phyloP scores from a whole-genome alignment of 1,284 basidiomycete genomes.

The Fistulina hepatica region DNA sequence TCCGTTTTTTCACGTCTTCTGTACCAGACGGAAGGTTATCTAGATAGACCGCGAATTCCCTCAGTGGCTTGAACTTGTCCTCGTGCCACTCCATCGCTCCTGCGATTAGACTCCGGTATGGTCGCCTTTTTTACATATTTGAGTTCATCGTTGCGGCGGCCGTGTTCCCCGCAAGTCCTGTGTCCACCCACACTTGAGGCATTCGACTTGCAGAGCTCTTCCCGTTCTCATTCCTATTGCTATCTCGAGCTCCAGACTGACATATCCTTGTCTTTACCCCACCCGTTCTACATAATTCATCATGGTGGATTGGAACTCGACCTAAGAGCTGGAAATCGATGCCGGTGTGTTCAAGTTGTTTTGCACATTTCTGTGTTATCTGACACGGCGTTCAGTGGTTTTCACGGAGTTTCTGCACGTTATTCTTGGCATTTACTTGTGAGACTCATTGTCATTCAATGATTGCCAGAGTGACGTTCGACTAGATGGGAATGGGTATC shows the following conservation, averaged over 20 bases:
- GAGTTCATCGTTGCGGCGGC: no score
- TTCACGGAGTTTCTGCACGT: conserved; percentile 59
- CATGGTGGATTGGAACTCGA: conserved; percentile 53
- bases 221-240: not conserved
- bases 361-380: no score
- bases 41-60: no score
- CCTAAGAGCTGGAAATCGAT: conserved; percentile 38
- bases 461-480: conserved; percentile 1
- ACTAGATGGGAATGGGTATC: conserved; percentile 52
- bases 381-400: no score
- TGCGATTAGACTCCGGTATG: no score
- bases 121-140: no score
- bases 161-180: no score
- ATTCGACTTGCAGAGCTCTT: conserved; percentile 1
- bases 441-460: conserved; percentile 15
- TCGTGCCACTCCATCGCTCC: no score
- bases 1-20: no score
- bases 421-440: conserved; percentile 57
- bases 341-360: conserved; percentile 36
- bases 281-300: conserved; percentile 1
- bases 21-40: no score
- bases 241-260: not conserved
- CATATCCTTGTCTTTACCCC: not conserved
- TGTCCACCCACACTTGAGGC: not conserved
- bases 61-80: no score